Evolutionary conservation across 805 yeast species (phyloP), one percentile per base, ranked within the genome.

Genomic region (Starmerella etchellsii): DNA sequence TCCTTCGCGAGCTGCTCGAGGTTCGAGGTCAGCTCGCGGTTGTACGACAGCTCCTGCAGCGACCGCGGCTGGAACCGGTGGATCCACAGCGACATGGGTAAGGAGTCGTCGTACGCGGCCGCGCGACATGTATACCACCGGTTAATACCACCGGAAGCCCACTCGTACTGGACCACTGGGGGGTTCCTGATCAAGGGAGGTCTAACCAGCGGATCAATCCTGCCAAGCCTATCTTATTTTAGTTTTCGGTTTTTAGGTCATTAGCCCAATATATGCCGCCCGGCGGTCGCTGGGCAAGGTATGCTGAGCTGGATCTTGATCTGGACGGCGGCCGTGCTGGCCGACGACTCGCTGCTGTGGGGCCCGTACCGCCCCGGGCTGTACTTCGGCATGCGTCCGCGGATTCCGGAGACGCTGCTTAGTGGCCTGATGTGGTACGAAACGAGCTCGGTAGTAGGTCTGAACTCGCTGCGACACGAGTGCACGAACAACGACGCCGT

Each of bases 381-480:
- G 32, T 91, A 87, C 60, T 65, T 87, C 44, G 97, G 97, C 1
- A 63, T 91, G 35, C 68, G 87, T 34, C 95, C 97, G 2, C 66
- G 88, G 36, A 53, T 81, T 3, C 95, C 95, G 1, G 68, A 74
- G 27, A 74, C 88, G 2, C 66, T 91, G 38, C 55, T 78, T 43
- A 64, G 83, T 13, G 97, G 97, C 0, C 63, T 87, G 21, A 73
- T 88, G 76, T 88, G 97, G 97, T 82, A 74, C 63, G 76, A 77
- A 54, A 69, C 73, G 4, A 78, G 81, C 45, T 61, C 65, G 23
- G 66, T 70, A 44, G 59, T 62, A 4, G 79, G 79, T 1, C 52
- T 82, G 11, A 61, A 66, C 4, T 62, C 66, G 19, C 59, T 79
- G 20, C 73, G 95, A 51, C 95, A 85, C 58, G 68, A 71, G 40